Evolutionary conservation across 164 flowering plant genomes (phyloP), one percentile per base, ranked within the genome.

Genomic region (Nelumbo lutea): DNA sequence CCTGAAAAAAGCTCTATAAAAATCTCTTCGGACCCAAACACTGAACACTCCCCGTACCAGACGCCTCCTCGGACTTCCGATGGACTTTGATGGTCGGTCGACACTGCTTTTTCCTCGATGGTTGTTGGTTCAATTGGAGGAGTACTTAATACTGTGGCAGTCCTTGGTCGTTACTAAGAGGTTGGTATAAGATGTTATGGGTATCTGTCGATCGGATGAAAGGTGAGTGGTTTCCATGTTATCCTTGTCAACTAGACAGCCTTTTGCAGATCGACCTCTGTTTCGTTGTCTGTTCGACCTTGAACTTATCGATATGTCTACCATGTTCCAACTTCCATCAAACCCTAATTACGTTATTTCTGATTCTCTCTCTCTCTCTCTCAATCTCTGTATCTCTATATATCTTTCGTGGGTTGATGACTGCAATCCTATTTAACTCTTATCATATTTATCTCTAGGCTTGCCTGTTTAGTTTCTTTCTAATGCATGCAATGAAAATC

Each of bases 251-350:
- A 73, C 68, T 67, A 42, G 62, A 65, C 71, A 57, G 68, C 43
- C 70, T 56, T 56, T 15, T 60, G 67, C 58, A 10, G 59, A 39
- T 14, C 6, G 53, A 39, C 70, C 62, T 72, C 10, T 42, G 45
- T 61, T 66, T 72, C 66, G 61, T 66, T 72, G 74, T 72, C 74
- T 66, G 74, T 66, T 72, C 74, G 74, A 66, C 74, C 69, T 72
- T 60, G 65, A 60, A 66, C 15, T 1, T 13, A 8, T 10, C 13
- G 41, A 27, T 45, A 3, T 6, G 27, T 27, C 27, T 27, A 27
- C 27, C 27, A 44, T 14, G 8, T 46, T 43, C n/a, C 4, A 7
- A 1, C 4, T 2, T 14, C 3, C 6, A 27, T 6, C 15, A 9
- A 53, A 53, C 57, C 57, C 57, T 53, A 53, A 10, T 53, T 13